A percentile compares a stretch with the other conserved stretches of the same genome.
These are phyloP conservation scores for Beauveria rudraprayagi DNA, from an alignment of 2,329 filamentous ascomycete genomes.

Conservation along the genomic window DNA sequence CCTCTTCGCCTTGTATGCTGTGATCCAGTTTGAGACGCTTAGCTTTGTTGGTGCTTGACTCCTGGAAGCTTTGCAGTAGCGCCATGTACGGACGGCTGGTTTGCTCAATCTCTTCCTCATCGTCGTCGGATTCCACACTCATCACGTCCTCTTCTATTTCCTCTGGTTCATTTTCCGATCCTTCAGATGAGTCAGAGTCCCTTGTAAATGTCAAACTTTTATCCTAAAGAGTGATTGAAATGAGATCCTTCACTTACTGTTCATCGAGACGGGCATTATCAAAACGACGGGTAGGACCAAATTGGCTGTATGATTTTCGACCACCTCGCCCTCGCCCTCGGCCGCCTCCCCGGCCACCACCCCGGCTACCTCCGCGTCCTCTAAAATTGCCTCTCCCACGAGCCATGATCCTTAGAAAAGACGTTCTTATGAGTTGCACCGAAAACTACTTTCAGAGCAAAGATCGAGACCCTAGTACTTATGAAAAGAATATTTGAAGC, in stretches of 20 bases:
- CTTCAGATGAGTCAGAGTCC: constrained; percentile 15
- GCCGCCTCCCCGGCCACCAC: constrained; percentile 18
- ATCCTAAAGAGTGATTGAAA: not conserved
- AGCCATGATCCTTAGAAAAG: constrained; percentile 24
- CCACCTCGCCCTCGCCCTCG: constrained; percentile 26
- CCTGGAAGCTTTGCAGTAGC: constrained; percentile 49
- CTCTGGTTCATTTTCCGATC: constrained; percentile 21
- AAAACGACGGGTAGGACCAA: constrained; percentile 29
- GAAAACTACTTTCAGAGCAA: constrained; percentile 21
- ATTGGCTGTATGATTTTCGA: constrained; percentile 17
- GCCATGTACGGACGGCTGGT: constrained; percentile 45
- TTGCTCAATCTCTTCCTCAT: constrained; percentile 38
- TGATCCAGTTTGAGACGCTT: constrained; percentile 51
- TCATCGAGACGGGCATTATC: constrained; percentile 28
- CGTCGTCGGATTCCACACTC: constrained; percentile 34
- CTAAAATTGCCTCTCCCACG: constrained; percentile 26
- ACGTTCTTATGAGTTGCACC: constrained; percentile 12
- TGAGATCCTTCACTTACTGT: constrained; percentile 21
- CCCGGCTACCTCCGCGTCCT: constrained; percentile 23
- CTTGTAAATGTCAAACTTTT: not conserved
- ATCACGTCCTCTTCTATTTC: constrained; percentile 29
- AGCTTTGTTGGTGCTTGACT: constrained; percentile 35
- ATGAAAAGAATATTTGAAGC: constrained; percentile 14
- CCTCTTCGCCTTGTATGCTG: constrained; percentile 15
- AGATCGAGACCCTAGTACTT: constrained; percentile 12